A percentile compares a stretch with the other conserved stretches of the same genome.
Conservation (phyloP, 306 rosid genomes). For the Ochetophila trinervis region DNA sequence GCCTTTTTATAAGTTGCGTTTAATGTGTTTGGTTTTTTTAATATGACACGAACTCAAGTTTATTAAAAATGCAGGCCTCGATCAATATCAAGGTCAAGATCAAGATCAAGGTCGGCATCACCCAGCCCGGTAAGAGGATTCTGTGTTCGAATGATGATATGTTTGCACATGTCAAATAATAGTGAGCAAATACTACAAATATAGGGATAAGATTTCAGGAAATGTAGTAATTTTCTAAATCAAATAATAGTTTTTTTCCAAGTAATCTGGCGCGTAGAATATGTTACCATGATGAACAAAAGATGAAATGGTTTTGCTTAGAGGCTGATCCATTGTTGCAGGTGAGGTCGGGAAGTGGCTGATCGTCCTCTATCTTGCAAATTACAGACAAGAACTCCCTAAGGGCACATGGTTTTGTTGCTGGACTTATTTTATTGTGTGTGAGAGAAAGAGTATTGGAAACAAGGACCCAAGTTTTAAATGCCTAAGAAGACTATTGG, state of each 20-base stretch:
- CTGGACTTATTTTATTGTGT: background rate
- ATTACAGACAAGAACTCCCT: background rate
- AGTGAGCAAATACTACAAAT: too few relatives aligned
- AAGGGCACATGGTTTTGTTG: background rate
- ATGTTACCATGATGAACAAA: background rate
- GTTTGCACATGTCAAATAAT: background rate
- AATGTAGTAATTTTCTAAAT: too few relatives aligned
- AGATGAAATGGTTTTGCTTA: background rate
- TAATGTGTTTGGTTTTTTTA: background rate
- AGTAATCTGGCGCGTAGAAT: too few relatives aligned
- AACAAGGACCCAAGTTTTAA: too few relatives aligned
- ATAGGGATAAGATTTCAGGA: too few relatives aligned
- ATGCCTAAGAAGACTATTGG: too few relatives aligned
- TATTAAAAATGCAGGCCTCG: conserved; percentile 49
- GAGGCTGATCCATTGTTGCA: conserved; percentile 33
- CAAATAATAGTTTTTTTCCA: too few relatives aligned
- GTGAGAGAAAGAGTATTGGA: too few relatives aligned
- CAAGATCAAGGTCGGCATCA: conserved; percentile 48
- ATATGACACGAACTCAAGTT: conserved; percentile 6
- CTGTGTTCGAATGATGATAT: background rate
- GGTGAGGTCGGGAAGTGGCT: conserved; percentile 61
- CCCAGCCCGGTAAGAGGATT: conserved; percentile 62
- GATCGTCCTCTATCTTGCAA: conserved; percentile 18
- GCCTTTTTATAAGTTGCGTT: background rate
- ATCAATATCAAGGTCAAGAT: conserved; percentile 50